Evolutionary conservation across 176 grass and related monocot species (phyloP), one percentile per base, ranked within the genome.

Genomic region (Oryza coarctata): DNA sequence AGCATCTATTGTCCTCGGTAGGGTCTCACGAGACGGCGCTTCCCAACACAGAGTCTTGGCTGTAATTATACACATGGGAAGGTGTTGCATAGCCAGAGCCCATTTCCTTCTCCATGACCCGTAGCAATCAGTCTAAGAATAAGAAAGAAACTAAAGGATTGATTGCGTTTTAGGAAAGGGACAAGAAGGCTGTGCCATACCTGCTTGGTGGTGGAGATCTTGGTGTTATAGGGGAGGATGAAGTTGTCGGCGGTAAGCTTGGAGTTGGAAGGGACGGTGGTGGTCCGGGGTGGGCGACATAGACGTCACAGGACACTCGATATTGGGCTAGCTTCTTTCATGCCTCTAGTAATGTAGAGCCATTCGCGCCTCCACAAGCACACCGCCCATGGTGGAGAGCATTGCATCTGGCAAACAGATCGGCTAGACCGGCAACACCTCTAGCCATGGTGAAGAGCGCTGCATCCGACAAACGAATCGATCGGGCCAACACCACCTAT

Each of bases 171-270:
- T 52, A 22, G 49, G 2, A 1, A 22, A 52, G 18, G 4, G 17
- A 7, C 18, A 22, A 7, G 5, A 3, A 6, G 14, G 49, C 18
- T 1, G 15, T 17, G 18, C 18, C 18, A 87, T 75, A 96, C 94
- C 91, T 97, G 88, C 79, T 97, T 97, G 88, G 91, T 87, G 80
- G 86, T 87, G 80, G 88, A 39, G 90, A 89, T 89, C 88, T 96
- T 90, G 50, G 94, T 93, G 85, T 89, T 92, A 88, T 91, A 93
- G 52, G 91, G 91, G 68, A 93, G 90, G 78, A 93, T 86, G 72
- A 97, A 93, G 6, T 22, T 6, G 79, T 93, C 93, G 64, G 93
- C 81, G 35, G 88, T 91, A 68, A 93, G 94, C 84, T 52, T 52
- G 49, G 49, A 20, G 17, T 91, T 91, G 88, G 91, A 85, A 58